Conservation (phyloP, 2,329 filamentous ascomycete species). For the Fusarium miscanthi region DNA sequence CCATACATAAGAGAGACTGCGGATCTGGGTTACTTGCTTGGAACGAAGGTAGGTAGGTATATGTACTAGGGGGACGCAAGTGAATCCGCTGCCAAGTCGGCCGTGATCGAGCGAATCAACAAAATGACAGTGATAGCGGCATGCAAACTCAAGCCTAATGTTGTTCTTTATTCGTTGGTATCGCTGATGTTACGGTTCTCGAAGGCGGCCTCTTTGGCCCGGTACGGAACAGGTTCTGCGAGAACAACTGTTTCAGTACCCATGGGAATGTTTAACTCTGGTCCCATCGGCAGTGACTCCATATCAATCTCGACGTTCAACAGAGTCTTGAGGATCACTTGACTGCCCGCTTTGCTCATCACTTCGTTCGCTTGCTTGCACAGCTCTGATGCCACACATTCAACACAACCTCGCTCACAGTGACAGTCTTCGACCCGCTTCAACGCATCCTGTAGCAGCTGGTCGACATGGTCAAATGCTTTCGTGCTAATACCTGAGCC, state of each 20-base stretch:
- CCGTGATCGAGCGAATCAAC: neutral
- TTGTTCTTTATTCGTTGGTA: neutral
- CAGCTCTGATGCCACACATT: conserved; percentile 86
- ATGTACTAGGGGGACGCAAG: neutral
- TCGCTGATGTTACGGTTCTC: neutral
- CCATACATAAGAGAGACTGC: neutral
- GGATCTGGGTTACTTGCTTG: neutral
- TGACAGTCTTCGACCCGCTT: conserved; percentile 79
- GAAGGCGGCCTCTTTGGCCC: conserved; percentile 29
- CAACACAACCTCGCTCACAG: conserved; percentile 84
- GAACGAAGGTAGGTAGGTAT: neutral
- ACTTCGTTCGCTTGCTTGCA: conserved; percentile 91
- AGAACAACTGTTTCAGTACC: conserved; percentile 86
- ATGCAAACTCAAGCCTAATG: neutral
- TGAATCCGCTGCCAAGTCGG: neutral
- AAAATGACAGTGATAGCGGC: too few species aligned
- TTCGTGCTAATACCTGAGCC: conserved; percentile 91
- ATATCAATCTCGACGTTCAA: conserved; percentile 83
- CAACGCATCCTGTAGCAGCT: conserved; percentile 80
- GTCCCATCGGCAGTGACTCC: conserved; percentile 86
- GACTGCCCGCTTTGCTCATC: conserved; percentile 90
- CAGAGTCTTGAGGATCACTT: conserved; percentile 81
- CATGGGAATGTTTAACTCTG: conserved; percentile 74
- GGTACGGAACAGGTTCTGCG: conserved; percentile 72
- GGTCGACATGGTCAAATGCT: conserved; percentile 91